Base-by-base conservation (phyloP, 1,284 basidiomycete species). In the Lentinus polychrous region DNA sequence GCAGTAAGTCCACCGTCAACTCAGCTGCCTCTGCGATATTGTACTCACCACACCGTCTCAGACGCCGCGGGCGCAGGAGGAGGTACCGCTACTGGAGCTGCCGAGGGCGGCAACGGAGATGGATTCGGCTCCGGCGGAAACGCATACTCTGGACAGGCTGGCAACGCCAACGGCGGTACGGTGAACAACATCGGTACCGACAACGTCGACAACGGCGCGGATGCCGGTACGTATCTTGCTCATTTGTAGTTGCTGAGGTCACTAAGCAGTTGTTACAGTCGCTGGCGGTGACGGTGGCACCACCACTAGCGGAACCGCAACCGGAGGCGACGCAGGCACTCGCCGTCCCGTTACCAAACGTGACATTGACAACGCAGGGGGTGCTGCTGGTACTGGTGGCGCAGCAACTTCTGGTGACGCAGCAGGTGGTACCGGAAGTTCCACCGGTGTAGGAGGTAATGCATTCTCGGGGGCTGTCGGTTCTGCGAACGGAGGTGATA, bases 401-500 rank as follows among this genome's bases (percentile, higher is more conserved):
- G 47, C 34, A 20, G 54, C 56, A n/a, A 56, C 52, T 8, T 59
- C 57, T 31, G 57, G 58, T 32, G 39, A 52, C 18, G 57, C 58
- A 0, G 39, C 34, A 18, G 56, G 54, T 49, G 54, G 51, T n/a
- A 49, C 48, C 45, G 54, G 54, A 24, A 49, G 54, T 14, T 38
- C 49, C 36, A 50, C 35, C 34, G 55, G 57, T 18, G 42, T 47
- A 20, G 56, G 49, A n/a, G 53, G 54, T 44, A 55, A 55, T 24
- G 56, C 57, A n/a, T 57, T 51, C 50, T 52, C 55, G 15, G 59
- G 58, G 41, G 39, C 52, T 11, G 57, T 59, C 3, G 57, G 57
- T 2, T 18, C 48, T 20, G 57, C 53, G 36, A 46, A 54, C n/a
- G 59, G 58, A 22, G 58, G 57, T 38, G 48, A 52, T 34, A 46